Evolutionary conservation across 2,329 filamentous ascomycete species (phyloP), one percentile per base, ranked within the genome.

Genomic region (Dryadomyces quercus-mongolicae): DNA sequence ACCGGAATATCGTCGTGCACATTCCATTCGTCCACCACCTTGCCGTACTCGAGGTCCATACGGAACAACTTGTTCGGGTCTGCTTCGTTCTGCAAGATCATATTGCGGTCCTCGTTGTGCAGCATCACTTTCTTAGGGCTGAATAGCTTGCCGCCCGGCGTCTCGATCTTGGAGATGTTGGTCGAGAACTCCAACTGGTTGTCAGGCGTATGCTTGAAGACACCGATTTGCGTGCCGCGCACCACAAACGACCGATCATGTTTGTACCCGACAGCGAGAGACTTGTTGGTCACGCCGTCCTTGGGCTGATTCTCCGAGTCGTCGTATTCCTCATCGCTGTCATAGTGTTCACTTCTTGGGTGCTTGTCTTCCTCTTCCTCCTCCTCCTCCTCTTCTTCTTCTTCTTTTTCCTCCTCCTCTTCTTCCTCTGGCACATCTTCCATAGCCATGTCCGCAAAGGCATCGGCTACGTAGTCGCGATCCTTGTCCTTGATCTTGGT

Each of bases 21-120:
- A 62, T 95, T 95, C 93, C 93, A 98, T 69, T 98, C 93, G 64
- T 98, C 93, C 2, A 97, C 90, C 40, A 98, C 88, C 72, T 96
- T 97, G 61, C 93, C 93, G 62, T 94, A 94, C 68, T 98, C 92
- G 47, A 98, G 77, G 70, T 98, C 93, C 93, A 98, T 97, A 48
- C 88, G 88, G 68, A 91, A 98, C 1, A 98, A 78, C 52, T 88
- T 90, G 72, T 95, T 92, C 1, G 92, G 88, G 60, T 97, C 86
- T 52, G 84, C 67, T 50, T 77, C 75, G 62, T 94, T 91, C 67
- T 96, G 91, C 55, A 96, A 70, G 57, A 96, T 87, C 79, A 96
- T 84, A 64, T 94, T 89, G 48, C 83, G 79, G 70, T 96, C 91
- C 67, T 93, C 88, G 34, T 87, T 86, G 65, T 96, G 91, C 49